phyloP scores from a whole-genome alignment of 345 rosid genomes.

The Moringa oleifera region DNA sequence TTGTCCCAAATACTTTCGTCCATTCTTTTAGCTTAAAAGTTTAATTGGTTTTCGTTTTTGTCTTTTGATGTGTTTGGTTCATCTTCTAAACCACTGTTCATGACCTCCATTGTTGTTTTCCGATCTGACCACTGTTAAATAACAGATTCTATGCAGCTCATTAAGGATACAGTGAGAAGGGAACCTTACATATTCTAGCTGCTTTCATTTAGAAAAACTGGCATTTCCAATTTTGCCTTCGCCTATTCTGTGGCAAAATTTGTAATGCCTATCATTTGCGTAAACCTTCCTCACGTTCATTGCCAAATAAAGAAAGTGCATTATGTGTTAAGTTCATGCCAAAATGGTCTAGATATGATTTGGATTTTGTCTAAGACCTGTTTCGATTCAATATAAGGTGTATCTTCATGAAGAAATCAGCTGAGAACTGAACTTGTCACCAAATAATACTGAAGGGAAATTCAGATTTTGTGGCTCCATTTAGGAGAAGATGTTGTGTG shows the following conservation, averaged over 20 bases:
- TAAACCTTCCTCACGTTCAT: no score
- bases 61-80: neutral
- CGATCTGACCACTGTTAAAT: constrained; percentile 3
- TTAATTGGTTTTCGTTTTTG: neutral
- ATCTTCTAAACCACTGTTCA: neutral
- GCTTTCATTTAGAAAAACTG: neutral
- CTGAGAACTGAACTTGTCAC: constrained; percentile 1
- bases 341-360: neutral
- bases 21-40: neutral
- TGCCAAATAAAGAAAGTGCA: no score
- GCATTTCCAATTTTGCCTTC: neutral
- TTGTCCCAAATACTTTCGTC: neutral
- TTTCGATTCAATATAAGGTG: constrained; percentile 4
- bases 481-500: constrained; percentile 69
- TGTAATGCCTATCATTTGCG: neutral
- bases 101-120: constrained; percentile 5
- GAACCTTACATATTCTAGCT: neutral
- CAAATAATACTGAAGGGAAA: neutral
- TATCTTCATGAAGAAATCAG: constrained; percentile 1
- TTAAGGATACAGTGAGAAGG: neutral
- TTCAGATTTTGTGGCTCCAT: neutral
- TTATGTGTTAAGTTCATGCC: no score
- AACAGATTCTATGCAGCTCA: neutral
- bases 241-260: neutral
- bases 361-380: neutral